Evolutionary conservation across 306 rosid genomes (phyloP), one percentile per base, ranked within the genome.

Genomic region (Styphnolobium japonicum): DNA sequence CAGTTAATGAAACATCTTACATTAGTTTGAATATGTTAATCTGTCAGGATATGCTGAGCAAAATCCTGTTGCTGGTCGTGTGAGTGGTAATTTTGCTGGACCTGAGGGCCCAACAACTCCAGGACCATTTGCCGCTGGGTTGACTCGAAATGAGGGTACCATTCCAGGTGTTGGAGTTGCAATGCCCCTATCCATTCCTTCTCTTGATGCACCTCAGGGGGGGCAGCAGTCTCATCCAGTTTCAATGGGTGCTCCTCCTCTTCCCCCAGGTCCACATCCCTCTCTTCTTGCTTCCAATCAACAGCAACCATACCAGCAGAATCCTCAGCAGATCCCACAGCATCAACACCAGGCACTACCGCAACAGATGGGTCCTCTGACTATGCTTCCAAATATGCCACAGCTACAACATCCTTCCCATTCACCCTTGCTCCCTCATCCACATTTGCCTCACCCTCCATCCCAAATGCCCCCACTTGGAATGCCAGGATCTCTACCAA

Each of bases 241-340:
- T 56, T 86, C 98, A n/a, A 84, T 88, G 82, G 96, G 94, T 55
- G 96, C 98, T 63, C 98, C 98, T 66, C 97, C 98, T 85, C 98
- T 95, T 49, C 98, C 98, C 29, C 98, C 98, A 21, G 98, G 98
- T 73, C 98, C 98, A 23, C 98, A 95, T 81, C 98, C 98, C 45
- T 95, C 98, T 68, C 97, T 94, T 82, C 97, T 95, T 60, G 88
- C 85, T 75, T 75, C 84, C 69, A 95, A 91, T 77, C 98, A 95
- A 86, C 98, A 95, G 77, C 97, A 88, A 73, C 85, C 88, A 48
- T 95, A 85, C 84, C 97, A 90, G 58, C 97, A 90, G 66, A 95
- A 88, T 86, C 91, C 89, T 79, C 98, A 92, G 82, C 98, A 95
- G 87, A 89, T 89, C 61, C 86, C 89, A 27, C 98, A 91, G 69